Evolutionary conservation across 2,329 filamentous ascomycete genomes (phyloP), one percentile per base, ranked within the genome.

Genomic region (Fonsecaea erecta): DNA sequence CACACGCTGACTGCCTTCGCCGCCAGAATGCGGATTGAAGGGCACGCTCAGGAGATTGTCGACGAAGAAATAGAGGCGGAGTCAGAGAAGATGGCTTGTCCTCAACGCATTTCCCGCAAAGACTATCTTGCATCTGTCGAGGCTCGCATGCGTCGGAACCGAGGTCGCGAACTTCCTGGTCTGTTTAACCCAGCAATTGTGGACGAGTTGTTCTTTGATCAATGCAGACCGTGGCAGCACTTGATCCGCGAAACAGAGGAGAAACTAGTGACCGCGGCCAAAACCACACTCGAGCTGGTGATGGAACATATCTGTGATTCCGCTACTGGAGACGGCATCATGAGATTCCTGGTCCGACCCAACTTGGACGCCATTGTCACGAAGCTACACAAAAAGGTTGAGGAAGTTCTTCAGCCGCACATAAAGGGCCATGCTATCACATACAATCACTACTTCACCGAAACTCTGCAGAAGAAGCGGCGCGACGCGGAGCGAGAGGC

Each of bases 351-450:
- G 1, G 26, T 77, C 11, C 60, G 60, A 0, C 71, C 74, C 0
- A 68, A 71, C n/a, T 53, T 78, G 8, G 70, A 76, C 2, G 60
- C 26, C 8, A 52, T 68, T 24, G 30, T 52, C 14, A 7, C 18
- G 6, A 68, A 67, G 3, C 74, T 84, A 1, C 73, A 79, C 6
- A 64, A 68, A 0, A 84, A 84, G 69, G 74, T 81, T 0, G 59
- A 64, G 0, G 79, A 83, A 57, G 70, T 88, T 1, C 72, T 88
- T 0, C 70, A 74, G 11, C 81, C 76, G 5, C 78, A 83, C 73
- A 81, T 77, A 66, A 72, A 74, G 8, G 71, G 75, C 0, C 74
- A 76, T 63, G 73, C 75, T 0, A 73, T 76, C 18, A 78, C 77
- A 1, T 78, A 76, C 63, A 78, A 78, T 60, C 73, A 76, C 54